Conservation (phyloP, 2,329 filamentous ascomycete genomes). For the Penicillium palitans region DNA sequence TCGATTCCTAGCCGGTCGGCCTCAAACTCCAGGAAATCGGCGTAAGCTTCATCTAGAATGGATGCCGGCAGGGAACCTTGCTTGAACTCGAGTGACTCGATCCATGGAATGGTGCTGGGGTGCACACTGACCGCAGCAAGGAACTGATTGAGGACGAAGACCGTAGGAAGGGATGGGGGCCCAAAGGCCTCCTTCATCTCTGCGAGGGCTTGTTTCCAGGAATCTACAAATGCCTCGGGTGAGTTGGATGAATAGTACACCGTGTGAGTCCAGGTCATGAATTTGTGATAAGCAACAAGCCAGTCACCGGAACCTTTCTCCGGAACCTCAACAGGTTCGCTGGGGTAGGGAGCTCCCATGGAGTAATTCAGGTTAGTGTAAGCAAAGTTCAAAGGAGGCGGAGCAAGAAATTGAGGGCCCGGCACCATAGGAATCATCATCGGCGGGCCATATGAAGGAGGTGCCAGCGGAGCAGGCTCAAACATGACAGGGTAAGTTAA, state of each 20-base stretch:
- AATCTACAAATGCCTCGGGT: not conserved
- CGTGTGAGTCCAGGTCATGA: not conserved
- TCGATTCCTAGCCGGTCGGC: not conserved
- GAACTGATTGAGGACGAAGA: not conserved
- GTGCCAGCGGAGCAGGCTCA: not conserved
- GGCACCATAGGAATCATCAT: not conserved
- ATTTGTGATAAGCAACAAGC: not conserved
- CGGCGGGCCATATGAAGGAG: not conserved
- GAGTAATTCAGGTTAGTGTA: not conserved
- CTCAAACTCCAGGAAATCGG: constrained; percentile 1
- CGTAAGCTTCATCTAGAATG: not conserved
- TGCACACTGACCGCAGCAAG: not conserved
- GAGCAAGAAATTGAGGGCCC: not conserved
- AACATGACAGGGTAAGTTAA: not conserved
- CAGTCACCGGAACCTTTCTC: not conserved
- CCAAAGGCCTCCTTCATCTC: not conserved
- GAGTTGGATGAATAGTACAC: not conserved
- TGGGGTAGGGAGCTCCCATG: not conserved
- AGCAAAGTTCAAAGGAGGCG: not conserved
- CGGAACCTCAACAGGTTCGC: not conserved
- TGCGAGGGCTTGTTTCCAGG: not conserved
- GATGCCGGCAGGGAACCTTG: not conserved
- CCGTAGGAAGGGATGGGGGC: not conserved
- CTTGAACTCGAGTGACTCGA: not conserved
- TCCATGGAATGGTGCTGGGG: not conserved